These are phyloP conservation scores for Penicillium odoratum DNA, from an alignment of 495 filamentous ascomycete genomes.

Conservation along the genomic window DNA sequence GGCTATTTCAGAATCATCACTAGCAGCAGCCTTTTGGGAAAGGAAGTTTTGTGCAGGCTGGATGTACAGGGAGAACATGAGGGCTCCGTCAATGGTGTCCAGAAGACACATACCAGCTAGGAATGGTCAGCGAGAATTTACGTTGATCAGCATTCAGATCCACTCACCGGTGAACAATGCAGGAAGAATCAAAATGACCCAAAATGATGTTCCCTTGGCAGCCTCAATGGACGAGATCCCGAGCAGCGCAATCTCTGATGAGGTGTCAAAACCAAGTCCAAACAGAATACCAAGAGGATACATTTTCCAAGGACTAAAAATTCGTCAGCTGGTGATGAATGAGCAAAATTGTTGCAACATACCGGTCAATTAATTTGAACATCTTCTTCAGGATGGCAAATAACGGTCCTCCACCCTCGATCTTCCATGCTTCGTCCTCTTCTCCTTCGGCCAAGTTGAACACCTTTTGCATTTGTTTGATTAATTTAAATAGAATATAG, in stretches of 20 bases:
- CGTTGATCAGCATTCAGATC: not conserved
- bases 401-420: conserved; percentile 77
- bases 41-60: conserved; percentile 53
- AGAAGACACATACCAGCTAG: conserved; percentile 85
- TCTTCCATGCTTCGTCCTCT: conserved; percentile 59
- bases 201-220: conserved; percentile 80
- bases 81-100: conserved; percentile 86
- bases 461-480: conserved; percentile 63
- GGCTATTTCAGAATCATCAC: conserved; percentile 12
- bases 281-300: conserved; percentile 86
- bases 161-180: conserved; percentile 78
- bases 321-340: conserved; percentile 1
- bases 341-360: not conserved
- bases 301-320: conserved; percentile 87
- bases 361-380: conserved; percentile 81
- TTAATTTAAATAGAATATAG: conserved; percentile 78
- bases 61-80: conserved; percentile 94
- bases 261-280: conserved; percentile 94
- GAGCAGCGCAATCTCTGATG: conserved; percentile 87
- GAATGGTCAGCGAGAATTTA: not conserved
- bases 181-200: conserved; percentile 94
- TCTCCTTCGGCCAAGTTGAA: conserved; percentile 53
- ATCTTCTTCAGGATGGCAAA: conserved; percentile 68
- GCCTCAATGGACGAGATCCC: conserved; percentile 88
- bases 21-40: conserved; percentile 28